Conservation (phyloP, 1,139 yeast genomes). For the Pichia norvegensis region DNA sequence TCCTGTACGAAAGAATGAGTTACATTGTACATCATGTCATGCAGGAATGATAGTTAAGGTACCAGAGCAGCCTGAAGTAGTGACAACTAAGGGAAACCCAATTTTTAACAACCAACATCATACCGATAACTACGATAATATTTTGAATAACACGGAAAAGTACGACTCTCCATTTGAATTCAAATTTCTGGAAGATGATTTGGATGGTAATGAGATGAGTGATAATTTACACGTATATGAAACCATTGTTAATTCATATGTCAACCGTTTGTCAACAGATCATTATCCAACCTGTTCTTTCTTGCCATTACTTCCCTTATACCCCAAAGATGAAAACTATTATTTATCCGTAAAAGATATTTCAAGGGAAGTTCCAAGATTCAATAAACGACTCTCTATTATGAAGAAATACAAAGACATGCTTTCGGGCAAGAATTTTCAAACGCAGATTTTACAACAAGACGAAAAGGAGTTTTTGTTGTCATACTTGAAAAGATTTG, state of each 20-base stretch:
- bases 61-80: constrained; percentile 8
- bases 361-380: constrained; percentile 18
- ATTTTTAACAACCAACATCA: constrained; percentile 9
- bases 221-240: constrained; percentile 13
- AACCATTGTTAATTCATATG: constrained; percentile 22
- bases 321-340: constrained; percentile 20
- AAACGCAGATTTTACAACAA: constrained; percentile 2
- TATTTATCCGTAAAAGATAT: constrained; percentile 22
- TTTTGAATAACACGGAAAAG: constrained; percentile 8
- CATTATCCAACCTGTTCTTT: constrained; percentile 25
- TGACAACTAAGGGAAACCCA: constrained; percentile 1
- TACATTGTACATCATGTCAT: constrained; percentile 26
- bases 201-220: constrained; percentile 4
- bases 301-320: constrained; percentile 13
- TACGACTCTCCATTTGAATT: constrained; percentile 10
- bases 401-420: constrained; percentile 15
- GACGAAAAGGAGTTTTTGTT: constrained; percentile 8
- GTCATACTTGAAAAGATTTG: constrained; percentile 4
- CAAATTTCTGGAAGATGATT: constrained; percentile 9
- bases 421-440: constrained; percentile 13
- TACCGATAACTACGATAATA: constrained; percentile 4
- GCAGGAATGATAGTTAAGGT: constrained; percentile 18
- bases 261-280: constrained; percentile 20
- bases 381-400: constrained; percentile 12
- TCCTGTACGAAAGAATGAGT: constrained; percentile 24